Conservation (phyloP, 2,329 filamentous ascomycete genomes). For the Fusarium metavorans region DNA sequence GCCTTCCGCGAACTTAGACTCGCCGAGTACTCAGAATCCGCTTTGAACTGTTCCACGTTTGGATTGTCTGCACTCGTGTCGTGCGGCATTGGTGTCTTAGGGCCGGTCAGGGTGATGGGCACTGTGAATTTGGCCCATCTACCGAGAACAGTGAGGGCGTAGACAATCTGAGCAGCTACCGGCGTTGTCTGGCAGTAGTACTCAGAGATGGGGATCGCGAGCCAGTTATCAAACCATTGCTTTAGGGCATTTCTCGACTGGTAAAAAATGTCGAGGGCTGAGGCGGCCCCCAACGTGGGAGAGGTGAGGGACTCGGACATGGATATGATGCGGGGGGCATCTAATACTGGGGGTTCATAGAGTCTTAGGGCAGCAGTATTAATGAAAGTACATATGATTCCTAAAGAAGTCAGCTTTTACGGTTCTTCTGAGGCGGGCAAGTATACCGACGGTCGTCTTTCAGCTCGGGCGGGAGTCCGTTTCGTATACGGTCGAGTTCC, state of each 20-base stretch:
- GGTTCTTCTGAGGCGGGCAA: rapidly evolving
- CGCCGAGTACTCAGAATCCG: slow-evolving; percentile 38
- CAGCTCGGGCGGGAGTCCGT: slow-evolving; percentile 51
- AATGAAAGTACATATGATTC: slow-evolving; percentile 54
- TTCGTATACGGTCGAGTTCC: slow-evolving; percentile 58
- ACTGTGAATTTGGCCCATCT: slow-evolving; percentile 63
- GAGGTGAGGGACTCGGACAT: slow-evolving; percentile 58
- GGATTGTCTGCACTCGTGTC: slow-evolving; percentile 40
- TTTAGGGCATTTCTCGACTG: slow-evolving; percentile 61
- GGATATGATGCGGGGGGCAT: slow-evolving; percentile 54
- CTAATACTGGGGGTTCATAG: slow-evolving; percentile 61
- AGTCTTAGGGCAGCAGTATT: slow-evolving; percentile 57
- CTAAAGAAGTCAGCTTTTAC: slow-evolving; percentile 40
- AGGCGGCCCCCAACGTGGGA: slow-evolving; percentile 51
- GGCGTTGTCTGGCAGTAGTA: slow-evolving; percentile 62
- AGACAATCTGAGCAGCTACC: slow-evolving; percentile 60
- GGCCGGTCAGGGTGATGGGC: slow-evolving; percentile 47
- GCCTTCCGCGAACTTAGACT: slow-evolving; percentile 20
- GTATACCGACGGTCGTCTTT: slow-evolving; percentile 52
- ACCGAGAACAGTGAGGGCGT: slow-evolving; percentile 63
- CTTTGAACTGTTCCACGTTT: slow-evolving; percentile 29
- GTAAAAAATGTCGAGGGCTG: slow-evolving; percentile 63
- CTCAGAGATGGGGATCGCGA: slow-evolving; percentile 55
- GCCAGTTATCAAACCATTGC: slow-evolving; percentile 63
- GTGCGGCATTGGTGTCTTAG: slow-evolving; percentile 41